These are phyloP conservation scores for Rostrohypoxylon terebratum DNA, from an alignment of 495 filamentous ascomycete genomes.

Conservation along the genomic window DNA sequence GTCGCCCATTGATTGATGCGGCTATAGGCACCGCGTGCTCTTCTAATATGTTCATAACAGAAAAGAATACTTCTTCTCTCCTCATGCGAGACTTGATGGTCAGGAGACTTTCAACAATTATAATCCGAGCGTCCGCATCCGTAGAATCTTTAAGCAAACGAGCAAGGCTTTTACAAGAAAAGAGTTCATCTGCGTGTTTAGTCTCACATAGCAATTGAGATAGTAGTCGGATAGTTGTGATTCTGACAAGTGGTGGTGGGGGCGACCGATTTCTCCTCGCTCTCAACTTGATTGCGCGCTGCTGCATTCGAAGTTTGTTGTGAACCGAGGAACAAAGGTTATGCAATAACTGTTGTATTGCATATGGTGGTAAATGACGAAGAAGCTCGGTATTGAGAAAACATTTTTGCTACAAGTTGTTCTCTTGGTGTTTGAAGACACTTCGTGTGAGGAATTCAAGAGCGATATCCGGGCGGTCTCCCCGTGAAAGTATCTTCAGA, in stretches of 20 bases:
- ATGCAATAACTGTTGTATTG: conserved; percentile 47
- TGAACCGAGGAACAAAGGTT: conserved; percentile 48
- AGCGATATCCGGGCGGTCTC: conserved; percentile 38
- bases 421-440: conserved; percentile 51
- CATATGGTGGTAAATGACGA: conserved; percentile 40
- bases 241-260: conserved; percentile 47
- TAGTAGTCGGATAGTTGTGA: conserved; percentile 57
- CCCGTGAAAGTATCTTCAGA: conserved; percentile 15
- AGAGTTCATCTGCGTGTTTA: conserved; percentile 46
- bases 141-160: conserved; percentile 46
- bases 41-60: conserved; percentile 46
- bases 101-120: conserved; percentile 50
- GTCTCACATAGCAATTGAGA: conserved; percentile 52
- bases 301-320: conserved; percentile 48
- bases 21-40: conserved; percentile 48
- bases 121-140: conserved; percentile 53
- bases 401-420: conserved; percentile 55
- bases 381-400: conserved; percentile 47
- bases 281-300: conserved; percentile 20
- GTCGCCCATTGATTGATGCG: conserved; percentile 51
- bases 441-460: conserved; percentile 45
- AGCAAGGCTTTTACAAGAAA: conserved; percentile 45
- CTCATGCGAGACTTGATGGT: conserved; percentile 34
- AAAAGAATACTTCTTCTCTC: conserved; percentile 14
- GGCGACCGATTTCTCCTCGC: background rate